Evolutionary conservation across 2,329 filamentous ascomycete genomes (phyloP).

Genomic region (Alternaria alternata): DNA sequence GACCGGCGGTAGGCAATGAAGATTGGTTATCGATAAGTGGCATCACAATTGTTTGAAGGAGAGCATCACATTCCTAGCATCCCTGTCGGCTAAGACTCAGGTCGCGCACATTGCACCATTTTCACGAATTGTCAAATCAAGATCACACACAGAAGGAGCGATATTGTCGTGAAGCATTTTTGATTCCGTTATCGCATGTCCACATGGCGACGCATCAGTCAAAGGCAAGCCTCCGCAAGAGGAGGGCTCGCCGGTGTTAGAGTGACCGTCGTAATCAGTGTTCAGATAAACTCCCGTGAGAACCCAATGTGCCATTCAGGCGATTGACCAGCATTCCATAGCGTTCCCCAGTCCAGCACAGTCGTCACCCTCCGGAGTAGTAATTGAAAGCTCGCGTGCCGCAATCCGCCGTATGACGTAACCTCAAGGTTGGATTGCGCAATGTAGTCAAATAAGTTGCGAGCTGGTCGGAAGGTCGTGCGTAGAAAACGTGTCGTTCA

Average conservation of each 20-base stretch:
- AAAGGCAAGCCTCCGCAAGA: conserved; percentile 44
- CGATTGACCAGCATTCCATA: conserved; percentile 47
- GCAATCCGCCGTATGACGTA: conserved; percentile 38
- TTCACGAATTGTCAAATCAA: neutral
- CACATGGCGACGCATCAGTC: conserved; percentile 48
- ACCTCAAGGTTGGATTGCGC: conserved; percentile 20
- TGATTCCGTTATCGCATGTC: conserved; percentile 45
- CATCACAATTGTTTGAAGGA: neutral
- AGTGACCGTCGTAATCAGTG: conserved; percentile 35
- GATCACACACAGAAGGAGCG: conserved; percentile 17
- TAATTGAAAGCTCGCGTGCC: conserved; percentile 37
- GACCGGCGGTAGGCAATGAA: too few relatives aligned
- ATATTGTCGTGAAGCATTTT: conserved; percentile 50
- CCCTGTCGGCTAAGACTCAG: neutral
- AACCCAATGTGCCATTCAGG: conserved; percentile 38
- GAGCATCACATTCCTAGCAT: neutral
- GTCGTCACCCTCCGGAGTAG: conserved; percentile 30
- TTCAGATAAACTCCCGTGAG: conserved; percentile 47
- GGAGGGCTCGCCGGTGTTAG: conserved; percentile 49
- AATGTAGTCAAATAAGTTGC: conserved; percentile 28
- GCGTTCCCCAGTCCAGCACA: conserved; percentile 39
- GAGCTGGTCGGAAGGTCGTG: conserved; percentile 33
- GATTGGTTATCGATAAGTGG: neutral
- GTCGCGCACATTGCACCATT: conserved; percentile 2
- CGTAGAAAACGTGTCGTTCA: conserved; percentile 38